Percentiles rank a stretch among this genome's conserved stretches.
Evolutionary conservation across 306 rosid genomes (phyloP).

Genomic region (Fragaria nilgerrensis): DNA sequence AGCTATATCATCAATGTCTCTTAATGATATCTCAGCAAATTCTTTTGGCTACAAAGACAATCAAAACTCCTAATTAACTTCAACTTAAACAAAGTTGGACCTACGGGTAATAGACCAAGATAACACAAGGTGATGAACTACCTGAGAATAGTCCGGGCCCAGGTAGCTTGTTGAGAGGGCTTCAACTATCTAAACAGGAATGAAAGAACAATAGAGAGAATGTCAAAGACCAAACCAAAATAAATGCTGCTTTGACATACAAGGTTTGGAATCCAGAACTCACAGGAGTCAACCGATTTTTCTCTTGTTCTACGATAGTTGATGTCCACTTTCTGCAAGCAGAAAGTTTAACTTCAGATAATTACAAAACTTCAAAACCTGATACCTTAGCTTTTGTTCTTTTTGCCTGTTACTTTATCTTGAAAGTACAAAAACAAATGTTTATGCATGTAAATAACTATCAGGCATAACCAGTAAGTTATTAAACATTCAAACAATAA

Average conservation of each 20-base stretch:
- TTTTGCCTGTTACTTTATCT: no score
- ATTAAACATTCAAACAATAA: not conserved
- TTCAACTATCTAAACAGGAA: constrained; percentile 74
- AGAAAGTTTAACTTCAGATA: constrained; percentile 30
- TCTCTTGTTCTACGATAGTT: constrained; percentile 72
- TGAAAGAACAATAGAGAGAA: constrained; percentile 4
- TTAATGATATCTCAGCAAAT: constrained; percentile 60
- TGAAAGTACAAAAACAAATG: constrained; percentile 15
- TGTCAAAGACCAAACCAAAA: constrained; percentile 31
- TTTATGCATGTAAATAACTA: not conserved
- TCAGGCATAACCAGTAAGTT: not conserved
- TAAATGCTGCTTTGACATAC: constrained; percentile 4
- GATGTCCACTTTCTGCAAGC: constrained; percentile 89
- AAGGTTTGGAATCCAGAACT: constrained; percentile 37
- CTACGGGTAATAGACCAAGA: constrained; percentile 7
- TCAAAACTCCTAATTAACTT: constrained; percentile 21
- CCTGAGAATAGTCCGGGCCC: constrained; percentile 93
- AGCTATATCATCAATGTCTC: constrained; percentile 77
- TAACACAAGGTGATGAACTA: constrained; percentile 31
- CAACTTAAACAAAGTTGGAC: constrained; percentile 14
- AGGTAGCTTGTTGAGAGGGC: constrained; percentile 77
- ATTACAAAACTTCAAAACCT: constrained; percentile 14
- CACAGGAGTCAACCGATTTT: constrained; percentile 80
- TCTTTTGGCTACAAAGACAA: constrained; percentile 63
- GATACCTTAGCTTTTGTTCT: not conserved